A percentile compares a stretch with the other conserved stretches of the same genome.
Evolutionary conservation across 2,329 filamentous ascomycete genomes (phyloP).

Genomic region (Grosmannia serpens): DNA sequence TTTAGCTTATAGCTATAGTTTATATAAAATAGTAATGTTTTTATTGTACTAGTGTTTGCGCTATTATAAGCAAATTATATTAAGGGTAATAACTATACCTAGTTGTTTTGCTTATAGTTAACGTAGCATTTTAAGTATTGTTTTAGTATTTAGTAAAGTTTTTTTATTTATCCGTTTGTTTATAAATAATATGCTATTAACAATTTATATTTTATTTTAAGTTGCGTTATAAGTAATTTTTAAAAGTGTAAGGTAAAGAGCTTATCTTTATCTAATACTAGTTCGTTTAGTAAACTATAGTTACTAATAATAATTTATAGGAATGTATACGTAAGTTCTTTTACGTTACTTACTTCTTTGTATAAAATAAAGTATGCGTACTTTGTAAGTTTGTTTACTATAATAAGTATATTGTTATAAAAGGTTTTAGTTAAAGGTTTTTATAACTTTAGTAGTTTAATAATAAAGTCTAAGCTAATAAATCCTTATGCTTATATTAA

Average conservation of each 20-base stretch:
- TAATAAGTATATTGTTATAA: background rate
- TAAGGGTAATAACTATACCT: background rate
- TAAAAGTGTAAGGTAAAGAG: background rate
- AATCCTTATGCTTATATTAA: background rate
- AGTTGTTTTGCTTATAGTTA: background rate
- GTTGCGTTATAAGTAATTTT: background rate
- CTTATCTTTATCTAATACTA: background rate
- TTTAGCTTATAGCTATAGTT: background rate
- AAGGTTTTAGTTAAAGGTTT: background rate
- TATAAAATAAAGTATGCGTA: background rate
- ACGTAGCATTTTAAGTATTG: background rate
- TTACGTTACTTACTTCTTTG: background rate
- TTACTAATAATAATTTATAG: background rate
- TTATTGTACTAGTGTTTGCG: background rate
- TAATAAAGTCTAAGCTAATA: background rate
- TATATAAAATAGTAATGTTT: background rate
- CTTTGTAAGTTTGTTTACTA: background rate
- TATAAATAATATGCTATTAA: too few relatives aligned
- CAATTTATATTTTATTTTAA: too few relatives aligned
- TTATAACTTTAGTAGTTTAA: background rate
- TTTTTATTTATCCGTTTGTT: too few relatives aligned
- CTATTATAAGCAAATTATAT: background rate
- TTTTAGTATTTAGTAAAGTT: too few relatives aligned
- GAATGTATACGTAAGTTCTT: background rate
- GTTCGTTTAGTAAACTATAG: too few relatives aligned